Base-by-base conservation (phyloP, 2,329 filamentous ascomycete genomes). In the Microsporum audouinii region DNA sequence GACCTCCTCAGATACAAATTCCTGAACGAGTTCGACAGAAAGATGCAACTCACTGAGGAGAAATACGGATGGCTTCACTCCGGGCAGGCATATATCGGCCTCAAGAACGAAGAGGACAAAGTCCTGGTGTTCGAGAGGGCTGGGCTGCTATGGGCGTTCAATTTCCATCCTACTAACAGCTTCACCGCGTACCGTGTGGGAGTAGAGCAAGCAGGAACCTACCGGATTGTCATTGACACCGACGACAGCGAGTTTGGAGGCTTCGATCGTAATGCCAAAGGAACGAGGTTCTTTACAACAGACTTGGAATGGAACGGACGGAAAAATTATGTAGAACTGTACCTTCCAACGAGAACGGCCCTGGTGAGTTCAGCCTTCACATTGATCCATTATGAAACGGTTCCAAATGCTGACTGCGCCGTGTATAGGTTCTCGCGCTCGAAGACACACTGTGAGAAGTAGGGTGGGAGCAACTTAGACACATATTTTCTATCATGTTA, bases 91-190 rank as follows among this genome's bases (percentile, higher is more conserved):
- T 95, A 94, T 72, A 86, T 99, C 70, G 94, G 88, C 64, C 80
- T 97, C 67, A 99, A 97, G 82, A 86, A 99, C 72, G 91, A 97
- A 71, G 79, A 76, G 23, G 94, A 99, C 77, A 99, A 97, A 78
- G 86, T 97, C 49, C 84, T 99, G 65, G 91, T 96, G 2, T 99
- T 96, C 72, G 94, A 99, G 78, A 84, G 94, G 36, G 94, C 85
- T 1, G 91, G 91, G 0, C 77, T 96, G 62, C 79, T 99, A 8
- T 99, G 91, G 80, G 82, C 96, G 68, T 97, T 99, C 82, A 99
- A 99, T 77, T 96, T 97, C 80, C 86, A 97, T 72, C 85, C 89
- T 0, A 84, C 83, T 33, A 77, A 87, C 66, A 96, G 90, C 74
- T 99, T 88, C 76, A 86, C 87, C 8, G 94, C 97, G 75, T 99